Evolutionary conservation across 2,329 filamentous ascomycete species (phyloP).

Genomic region (Didymosphaeria variabile): DNA sequence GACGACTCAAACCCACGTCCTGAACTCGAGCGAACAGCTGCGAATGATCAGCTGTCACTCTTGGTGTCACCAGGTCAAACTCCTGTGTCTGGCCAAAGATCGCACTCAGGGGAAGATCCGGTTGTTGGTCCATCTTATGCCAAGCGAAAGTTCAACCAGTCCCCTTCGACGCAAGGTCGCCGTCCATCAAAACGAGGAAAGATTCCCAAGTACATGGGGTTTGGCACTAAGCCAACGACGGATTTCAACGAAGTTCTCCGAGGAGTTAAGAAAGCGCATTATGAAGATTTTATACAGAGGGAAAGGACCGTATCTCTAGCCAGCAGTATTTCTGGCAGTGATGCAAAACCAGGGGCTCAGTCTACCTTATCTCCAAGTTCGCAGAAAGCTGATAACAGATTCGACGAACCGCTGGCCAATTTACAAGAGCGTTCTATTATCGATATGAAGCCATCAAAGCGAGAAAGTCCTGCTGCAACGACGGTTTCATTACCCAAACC

Average conservation of each 20-base stretch:
- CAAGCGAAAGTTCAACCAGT: conserved; percentile 37
- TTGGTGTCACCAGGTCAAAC: neutral
- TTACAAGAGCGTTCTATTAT: neutral
- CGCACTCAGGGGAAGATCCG: neutral
- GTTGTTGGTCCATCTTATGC: neutral
- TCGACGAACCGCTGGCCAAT: neutral
- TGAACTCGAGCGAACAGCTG: neutral
- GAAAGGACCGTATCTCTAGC: conserved; percentile 10
- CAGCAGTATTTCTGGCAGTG: neutral
- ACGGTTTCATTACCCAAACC: too few species aligned
- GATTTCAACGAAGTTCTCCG: conserved; percentile 19
- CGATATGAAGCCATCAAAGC: neutral
- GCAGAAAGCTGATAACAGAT: neutral
- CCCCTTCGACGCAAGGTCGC: conserved; percentile 27
- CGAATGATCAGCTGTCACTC: neutral
- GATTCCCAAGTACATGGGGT: conserved; percentile 31
- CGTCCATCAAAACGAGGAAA: conserved; percentile 33
- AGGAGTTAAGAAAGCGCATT: conserved; percentile 24
- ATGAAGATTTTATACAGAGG: conserved; percentile 25
- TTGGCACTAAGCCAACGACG: conserved; percentile 17
- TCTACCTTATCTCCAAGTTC: neutral
- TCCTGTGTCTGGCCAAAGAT: neutral
- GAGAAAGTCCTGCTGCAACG: neutral
- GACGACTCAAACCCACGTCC: neutral
- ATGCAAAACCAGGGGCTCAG: neutral